Conservation (phyloP, 1,284 basidiomycete species). For the Cystobasidium slooffiae region DNA sequence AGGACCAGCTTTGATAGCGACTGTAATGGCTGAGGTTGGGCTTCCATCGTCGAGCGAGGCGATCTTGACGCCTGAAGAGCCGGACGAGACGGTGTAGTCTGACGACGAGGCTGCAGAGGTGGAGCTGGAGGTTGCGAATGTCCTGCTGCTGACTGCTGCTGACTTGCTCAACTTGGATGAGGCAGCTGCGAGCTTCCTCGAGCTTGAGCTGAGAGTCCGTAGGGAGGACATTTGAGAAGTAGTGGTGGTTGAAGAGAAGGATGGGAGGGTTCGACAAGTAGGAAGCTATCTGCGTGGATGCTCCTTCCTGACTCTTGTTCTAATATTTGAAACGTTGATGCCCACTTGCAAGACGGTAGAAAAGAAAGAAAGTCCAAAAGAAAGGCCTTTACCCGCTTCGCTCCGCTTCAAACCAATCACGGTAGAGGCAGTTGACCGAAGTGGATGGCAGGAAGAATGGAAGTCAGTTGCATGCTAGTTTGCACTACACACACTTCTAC, state of each 20-base stretch:
- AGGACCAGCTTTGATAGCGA: constrained; percentile 88
- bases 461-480: not conserved
- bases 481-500: not conserved
- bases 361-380: not conserved
- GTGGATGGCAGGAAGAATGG: not conserved
- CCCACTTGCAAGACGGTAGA: not conserved
- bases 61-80: constrained; percentile 76
- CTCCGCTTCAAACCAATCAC: constrained; percentile 8
- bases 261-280: not conserved
- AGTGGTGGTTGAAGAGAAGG: not conserved
- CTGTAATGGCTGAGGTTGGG: constrained; percentile 77
- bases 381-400: not conserved
- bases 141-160: constrained; percentile 5
- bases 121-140: constrained; percentile 4
- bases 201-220: constrained; percentile 32
- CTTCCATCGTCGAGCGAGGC: constrained; percentile 75
- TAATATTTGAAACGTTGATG: not conserved
- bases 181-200: constrained; percentile 18
- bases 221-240: constrained; percentile 1
- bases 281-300: not conserved
- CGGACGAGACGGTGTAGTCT: constrained; percentile 68
- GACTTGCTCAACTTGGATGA: not conserved
- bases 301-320: not conserved
- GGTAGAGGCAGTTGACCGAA: not conserved
- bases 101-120: not conserved